Evolutionary conservation across 148 eudicot species (phyloP).

Genomic region (Vaccinium myrtillus): DNA sequence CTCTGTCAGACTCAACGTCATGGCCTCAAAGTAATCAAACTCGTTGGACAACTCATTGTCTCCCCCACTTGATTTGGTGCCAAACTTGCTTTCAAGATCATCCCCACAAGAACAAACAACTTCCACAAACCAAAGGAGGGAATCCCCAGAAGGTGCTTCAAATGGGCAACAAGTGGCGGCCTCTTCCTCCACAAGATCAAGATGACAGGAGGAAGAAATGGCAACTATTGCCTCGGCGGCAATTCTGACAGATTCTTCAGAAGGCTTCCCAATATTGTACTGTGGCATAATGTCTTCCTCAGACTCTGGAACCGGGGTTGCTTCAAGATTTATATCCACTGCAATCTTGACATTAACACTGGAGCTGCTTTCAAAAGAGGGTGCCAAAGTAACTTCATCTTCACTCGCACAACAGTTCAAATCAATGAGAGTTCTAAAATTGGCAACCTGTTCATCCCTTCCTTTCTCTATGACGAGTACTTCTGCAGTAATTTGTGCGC

Average conservation of each 20-base stretch:
- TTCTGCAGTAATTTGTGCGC: conserved; percentile 30
- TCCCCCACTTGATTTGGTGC: background rate
- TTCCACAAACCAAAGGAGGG: conserved; percentile 57
- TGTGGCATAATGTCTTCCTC: conserved; percentile 33
- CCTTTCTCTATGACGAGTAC: conserved; percentile 34
- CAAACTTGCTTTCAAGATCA: conserved; percentile 20
- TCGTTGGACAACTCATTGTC: conserved; percentile 21
- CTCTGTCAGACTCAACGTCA: conserved; percentile 60
- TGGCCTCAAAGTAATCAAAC: conserved; percentile 68
- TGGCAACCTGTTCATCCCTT: conserved; percentile 22
- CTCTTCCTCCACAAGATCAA: conserved; percentile 12
- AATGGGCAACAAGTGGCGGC: background rate
- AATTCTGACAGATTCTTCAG: conserved; percentile 38
- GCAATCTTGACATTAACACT: conserved; percentile 30
- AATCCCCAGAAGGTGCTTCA: conserved; percentile 39
- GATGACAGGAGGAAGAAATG: conserved; percentile 46
- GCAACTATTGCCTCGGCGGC: conserved; percentile 74
- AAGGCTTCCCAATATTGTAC: conserved; percentile 15
- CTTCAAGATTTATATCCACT: conserved; percentile 57
- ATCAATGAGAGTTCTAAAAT: conserved; percentile 53
- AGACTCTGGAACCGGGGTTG: conserved; percentile 31
- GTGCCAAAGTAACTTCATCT: conserved; percentile 46
- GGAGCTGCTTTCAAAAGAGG: conserved; percentile 35
- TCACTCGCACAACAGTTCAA: conserved; percentile 64
- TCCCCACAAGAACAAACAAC: conserved; percentile 39